Evolutionary conservation across 2,329 filamentous ascomycete species (phyloP).

Genomic region (Fusarium penzigii): DNA sequence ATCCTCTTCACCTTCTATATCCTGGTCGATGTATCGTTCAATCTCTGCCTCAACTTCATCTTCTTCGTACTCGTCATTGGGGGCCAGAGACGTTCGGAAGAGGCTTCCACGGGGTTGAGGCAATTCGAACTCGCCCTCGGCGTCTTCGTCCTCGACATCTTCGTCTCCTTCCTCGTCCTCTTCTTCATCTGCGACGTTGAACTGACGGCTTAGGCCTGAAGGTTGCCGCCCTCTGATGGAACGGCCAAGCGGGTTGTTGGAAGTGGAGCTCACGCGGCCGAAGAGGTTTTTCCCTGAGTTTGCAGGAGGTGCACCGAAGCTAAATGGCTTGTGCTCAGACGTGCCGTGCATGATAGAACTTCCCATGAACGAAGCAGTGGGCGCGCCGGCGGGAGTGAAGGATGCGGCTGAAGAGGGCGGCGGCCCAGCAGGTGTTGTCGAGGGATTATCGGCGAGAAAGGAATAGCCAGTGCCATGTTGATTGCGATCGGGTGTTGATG

Average conservation of each 20-base stretch:
- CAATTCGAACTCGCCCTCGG: constrained; percentile 37
- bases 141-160: constrained; percentile 34
- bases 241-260: constrained; percentile 48
- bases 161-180: constrained; percentile 29
- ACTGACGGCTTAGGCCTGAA: constrained; percentile 52
- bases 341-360: constrained; percentile 53
- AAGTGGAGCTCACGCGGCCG: constrained; percentile 33
- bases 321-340: constrained; percentile 40
- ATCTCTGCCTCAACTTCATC: constrained; percentile 39
- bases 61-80: constrained; percentile 24
- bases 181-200: constrained; percentile 36
- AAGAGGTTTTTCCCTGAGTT: constrained; percentile 41
- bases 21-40: constrained; percentile 37
- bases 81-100: constrained; percentile 31
- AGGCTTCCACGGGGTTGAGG: constrained; percentile 35
- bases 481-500: constrained; percentile 51
- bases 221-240: constrained; percentile 48
- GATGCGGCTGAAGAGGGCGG: constrained; percentile 54
- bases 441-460: constrained; percentile 46
- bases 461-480: constrained; percentile 38
- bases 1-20: constrained; percentile 41
- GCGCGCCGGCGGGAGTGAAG: constrained; percentile 58
- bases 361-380: constrained; percentile 55
- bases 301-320: constrained; percentile 35
- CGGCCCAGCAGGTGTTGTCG: constrained; percentile 54